Evolutionary conservation across 306 rosid genomes (phyloP), one percentile per base, ranked within the genome.

Genomic region (Dalbergia cultrata): DNA sequence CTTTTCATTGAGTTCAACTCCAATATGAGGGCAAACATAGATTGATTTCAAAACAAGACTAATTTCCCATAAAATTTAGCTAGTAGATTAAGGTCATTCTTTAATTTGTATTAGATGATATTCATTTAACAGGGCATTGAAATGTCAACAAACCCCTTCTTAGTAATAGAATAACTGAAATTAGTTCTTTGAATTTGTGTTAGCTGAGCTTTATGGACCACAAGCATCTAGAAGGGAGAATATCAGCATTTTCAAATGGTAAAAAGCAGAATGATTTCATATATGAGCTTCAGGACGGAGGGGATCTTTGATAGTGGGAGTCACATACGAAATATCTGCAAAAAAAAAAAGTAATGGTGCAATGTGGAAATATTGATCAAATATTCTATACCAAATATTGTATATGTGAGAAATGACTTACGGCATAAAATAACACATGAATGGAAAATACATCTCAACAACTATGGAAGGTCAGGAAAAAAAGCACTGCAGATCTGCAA

Each of bases 391-490:
- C 54, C 63, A 70, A 58, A 70, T 44, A 45, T 74, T 45, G 19
- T 33, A 69, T 57, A 49, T 58, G 70, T 7, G 10, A 62, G 14
- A 68, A 61, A 67, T 17, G 13, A 67, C 19, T 77, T 44, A 67
- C 49, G 6, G 16, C 14, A 26, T 58, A 41, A 77, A 77, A 19
- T 33, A 78, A 58, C 17, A 22, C 57, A 5, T 5, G 12, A 19
- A 47, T 70, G 56, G 43, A 6, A 49, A 61, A 71, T 71, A 64
- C 37, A 58, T 44, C 69, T 49, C 61, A 69, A 58, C 62, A 56
- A 66, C 33, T 35, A 62, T 18, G 35, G 53, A 76, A 62, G 18
- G 50, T 19, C 52, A 26, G 41, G 26, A 12, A 35, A 18, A 43
- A 61, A 50, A 47, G 18, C 18, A 7, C 3, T 47, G 22, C 61